Conservation (phyloP, 257 asterid species). For the Misopates orontium region DNA sequence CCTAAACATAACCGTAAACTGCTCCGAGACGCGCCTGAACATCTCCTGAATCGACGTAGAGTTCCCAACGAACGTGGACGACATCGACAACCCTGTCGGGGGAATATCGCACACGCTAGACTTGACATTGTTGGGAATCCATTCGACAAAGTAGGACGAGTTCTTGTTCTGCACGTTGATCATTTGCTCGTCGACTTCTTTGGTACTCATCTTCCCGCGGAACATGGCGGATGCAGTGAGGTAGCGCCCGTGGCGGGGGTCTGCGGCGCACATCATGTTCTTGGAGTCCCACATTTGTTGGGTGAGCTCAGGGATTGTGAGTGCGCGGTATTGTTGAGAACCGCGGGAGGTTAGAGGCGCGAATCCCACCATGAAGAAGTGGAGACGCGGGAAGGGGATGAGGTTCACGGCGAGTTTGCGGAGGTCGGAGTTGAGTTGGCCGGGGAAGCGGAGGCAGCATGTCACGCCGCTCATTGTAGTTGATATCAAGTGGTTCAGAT, state of each 20-base stretch:
- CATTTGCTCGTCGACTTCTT: too few species aligned
- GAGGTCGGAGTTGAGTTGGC: constrained; percentile 72
- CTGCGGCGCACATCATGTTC: too few species aligned
- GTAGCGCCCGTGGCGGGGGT: too few species aligned
- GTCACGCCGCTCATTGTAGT: constrained; percentile 80
- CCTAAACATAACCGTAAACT: too few species aligned
- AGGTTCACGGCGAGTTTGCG: constrained; percentile 73
- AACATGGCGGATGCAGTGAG: too few species aligned
- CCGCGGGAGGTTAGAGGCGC: constrained; percentile 71
- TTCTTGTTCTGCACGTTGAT: constrained; percentile 76
- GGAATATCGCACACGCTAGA: constrained; percentile 81
- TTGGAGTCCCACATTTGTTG: constrained; percentile 90
- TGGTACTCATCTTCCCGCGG: too few species aligned
- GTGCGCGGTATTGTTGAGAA: constrained; percentile 72
- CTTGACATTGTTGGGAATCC: constrained; percentile 76
- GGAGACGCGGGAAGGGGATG: constrained; percentile 73
- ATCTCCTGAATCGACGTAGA: too few species aligned
- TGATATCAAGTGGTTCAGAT: constrained; percentile 70
- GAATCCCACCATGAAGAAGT: too few species aligned
- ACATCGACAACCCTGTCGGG: constrained; percentile 71
- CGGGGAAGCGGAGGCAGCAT: constrained; percentile 76
- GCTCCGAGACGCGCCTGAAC: too few species aligned
- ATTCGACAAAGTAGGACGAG: constrained; percentile 76
- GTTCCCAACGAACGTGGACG: constrained; percentile 74
- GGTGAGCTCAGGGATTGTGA: constrained; percentile 68